A percentile compares a stretch with the other conserved stretches of the same genome.
Conservation (phyloP, 306 rosid genomes). For the Citrullus amarus region DNA sequence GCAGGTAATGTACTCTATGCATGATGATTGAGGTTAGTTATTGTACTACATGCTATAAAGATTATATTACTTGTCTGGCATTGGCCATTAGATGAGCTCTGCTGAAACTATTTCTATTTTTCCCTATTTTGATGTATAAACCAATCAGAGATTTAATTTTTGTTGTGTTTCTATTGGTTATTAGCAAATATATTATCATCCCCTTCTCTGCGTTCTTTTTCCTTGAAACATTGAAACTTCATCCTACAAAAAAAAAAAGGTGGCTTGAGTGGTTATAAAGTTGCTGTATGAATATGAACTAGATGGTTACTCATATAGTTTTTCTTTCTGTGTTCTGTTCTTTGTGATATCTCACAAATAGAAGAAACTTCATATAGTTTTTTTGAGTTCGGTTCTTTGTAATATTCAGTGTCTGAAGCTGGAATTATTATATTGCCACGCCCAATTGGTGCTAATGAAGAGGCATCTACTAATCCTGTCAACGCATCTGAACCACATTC, state of each 20-base stretch:
- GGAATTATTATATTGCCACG: constrained; percentile 60
- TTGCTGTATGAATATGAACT: not conserved
- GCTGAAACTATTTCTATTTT: not conserved
- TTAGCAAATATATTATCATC: not conserved
- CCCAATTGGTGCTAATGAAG: constrained; percentile 29
- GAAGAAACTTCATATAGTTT: not conserved
- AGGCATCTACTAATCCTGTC: constrained; percentile 1
- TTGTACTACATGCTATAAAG: constrained; percentile 2
- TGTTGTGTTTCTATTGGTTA: not conserved
- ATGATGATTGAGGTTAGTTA: constrained; percentile 13
- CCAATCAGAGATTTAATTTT: not conserved
- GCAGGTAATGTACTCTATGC: constrained; percentile 43
- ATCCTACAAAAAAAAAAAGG: not conserved
- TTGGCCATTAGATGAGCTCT: not conserved
- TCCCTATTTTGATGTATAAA: not conserved
- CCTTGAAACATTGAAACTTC: not conserved
- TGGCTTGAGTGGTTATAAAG: not conserved
- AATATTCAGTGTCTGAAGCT: constrained; percentile 60
- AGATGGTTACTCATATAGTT: not conserved
- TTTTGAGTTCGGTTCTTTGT: constrained; percentile 7
- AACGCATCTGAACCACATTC: constrained; percentile 26
- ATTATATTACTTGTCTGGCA: not conserved
- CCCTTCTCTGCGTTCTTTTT: not conserved
- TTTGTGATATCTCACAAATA: constrained; percentile 9
- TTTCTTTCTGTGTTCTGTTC: not conserved